Percentiles rank a stretch among this genome's conserved stretches.
phyloP scores from a whole-genome alignment of 148 eudicot species.

The Vaccinium corymbosum region DNA sequence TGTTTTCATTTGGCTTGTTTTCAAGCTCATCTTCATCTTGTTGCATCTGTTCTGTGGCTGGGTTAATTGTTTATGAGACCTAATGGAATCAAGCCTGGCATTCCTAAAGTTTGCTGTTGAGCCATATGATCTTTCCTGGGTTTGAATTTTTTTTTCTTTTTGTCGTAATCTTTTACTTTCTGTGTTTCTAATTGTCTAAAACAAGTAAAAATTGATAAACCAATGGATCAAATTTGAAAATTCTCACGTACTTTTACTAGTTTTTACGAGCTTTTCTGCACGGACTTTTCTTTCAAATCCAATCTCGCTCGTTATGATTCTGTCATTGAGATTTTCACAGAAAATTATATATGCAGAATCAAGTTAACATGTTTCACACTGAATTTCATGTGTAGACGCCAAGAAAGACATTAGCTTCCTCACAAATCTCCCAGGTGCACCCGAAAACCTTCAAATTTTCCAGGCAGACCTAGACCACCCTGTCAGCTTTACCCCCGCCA shows the following conservation, averaged over 20 bases:
- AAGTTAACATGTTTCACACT: not conserved
- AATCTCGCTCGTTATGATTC: not conserved
- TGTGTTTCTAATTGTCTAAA: not conserved
- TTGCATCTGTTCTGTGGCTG: not conserved
- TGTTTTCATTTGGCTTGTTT: not conserved
- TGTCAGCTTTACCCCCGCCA: slow-evolving; percentile 25
- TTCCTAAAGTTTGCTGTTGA: not conserved
- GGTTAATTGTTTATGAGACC: not conserved
- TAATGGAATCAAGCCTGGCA: not conserved
- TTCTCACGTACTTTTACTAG: no score
- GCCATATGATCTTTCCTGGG: no score
- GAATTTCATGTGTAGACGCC: slow-evolving; percentile 12
- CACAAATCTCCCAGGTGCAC: slow-evolving; percentile 37
- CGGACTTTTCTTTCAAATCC: not conserved
- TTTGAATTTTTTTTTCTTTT: no score
- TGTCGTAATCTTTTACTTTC: not conserved
- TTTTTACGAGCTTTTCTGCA: not conserved
- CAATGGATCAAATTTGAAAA: no score
- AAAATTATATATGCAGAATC: not conserved
- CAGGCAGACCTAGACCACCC: slow-evolving; percentile 36
- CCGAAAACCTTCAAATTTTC: slow-evolving; percentile 32
- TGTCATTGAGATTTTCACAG: not conserved
- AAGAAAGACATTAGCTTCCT: slow-evolving; percentile 48
- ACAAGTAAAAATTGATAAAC: no score
- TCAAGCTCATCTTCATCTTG: no score